These are phyloP conservation scores for Boechera stricta DNA, from an alignment of 345 rosid species.

Conservation along the genomic window DNA sequence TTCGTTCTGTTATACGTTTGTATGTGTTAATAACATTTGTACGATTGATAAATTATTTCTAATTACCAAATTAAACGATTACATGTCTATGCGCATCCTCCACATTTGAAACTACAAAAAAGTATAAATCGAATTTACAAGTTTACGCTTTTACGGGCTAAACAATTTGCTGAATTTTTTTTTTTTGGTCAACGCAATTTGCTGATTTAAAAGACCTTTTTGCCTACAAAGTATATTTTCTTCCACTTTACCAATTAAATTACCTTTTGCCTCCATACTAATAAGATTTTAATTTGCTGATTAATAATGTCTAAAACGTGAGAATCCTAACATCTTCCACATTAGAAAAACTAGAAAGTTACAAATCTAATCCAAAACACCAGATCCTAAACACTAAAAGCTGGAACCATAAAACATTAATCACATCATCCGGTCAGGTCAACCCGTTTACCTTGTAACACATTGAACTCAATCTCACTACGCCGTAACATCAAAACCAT, in stretches of 20 bases:
- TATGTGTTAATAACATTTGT: background rate
- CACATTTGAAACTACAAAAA: background rate
- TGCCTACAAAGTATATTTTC: background rate
- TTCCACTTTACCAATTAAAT: background rate
- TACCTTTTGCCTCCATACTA: background rate
- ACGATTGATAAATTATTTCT: background rate
- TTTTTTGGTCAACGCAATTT: background rate
- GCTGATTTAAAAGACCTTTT: background rate
- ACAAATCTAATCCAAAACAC: background rate
- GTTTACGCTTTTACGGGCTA: no score
- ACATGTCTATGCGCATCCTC: background rate
- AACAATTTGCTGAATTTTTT: no score
- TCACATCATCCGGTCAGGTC: constrained; percentile 59
- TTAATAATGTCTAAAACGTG: background rate
- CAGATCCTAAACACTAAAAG: background rate
- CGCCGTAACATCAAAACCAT: constrained; percentile 69
- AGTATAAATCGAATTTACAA: no score
- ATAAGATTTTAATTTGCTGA: background rate
- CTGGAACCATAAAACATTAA: constrained; percentile 4
- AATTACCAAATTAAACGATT: background rate
- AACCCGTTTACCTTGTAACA: constrained; percentile 57
- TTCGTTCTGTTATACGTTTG: background rate
- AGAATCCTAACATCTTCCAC: constrained; percentile 10
- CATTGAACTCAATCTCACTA: constrained; percentile 71
- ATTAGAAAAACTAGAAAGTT: constrained; percentile 11